Conservation (phyloP, 2,329 filamentous ascomycete genomes). For the Pseudogymnoascus sp. region DNA sequence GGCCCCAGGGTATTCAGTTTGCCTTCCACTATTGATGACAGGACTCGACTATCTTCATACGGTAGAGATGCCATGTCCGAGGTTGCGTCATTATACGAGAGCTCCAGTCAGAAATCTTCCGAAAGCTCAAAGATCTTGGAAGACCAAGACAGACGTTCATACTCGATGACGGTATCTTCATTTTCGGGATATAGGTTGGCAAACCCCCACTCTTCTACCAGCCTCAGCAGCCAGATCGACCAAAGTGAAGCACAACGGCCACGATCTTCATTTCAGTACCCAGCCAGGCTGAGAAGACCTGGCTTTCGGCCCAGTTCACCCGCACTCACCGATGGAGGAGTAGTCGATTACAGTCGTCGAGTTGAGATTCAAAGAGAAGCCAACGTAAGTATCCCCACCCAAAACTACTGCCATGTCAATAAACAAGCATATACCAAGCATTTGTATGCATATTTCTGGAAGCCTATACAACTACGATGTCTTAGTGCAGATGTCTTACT, state of each 20-base stretch:
- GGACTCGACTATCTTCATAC: constrained; percentile 39
- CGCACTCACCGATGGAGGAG: constrained; percentile 27
- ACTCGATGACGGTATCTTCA: constrained; percentile 45
- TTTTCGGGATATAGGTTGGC: constrained; percentile 36
- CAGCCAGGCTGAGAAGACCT: constrained; percentile 47
- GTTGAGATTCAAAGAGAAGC: constrained; percentile 25
- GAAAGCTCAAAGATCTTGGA: constrained; percentile 37
- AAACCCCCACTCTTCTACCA: constrained; percentile 40
- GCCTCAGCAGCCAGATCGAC: constrained; percentile 40
- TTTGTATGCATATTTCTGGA: neutral
- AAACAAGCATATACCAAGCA: neutral
- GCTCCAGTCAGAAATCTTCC: constrained; percentile 39
- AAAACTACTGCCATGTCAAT: neutral
- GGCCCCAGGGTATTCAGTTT: constrained; percentile 21
- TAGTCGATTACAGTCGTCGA: constrained; percentile 25
- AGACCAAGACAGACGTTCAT: constrained; percentile 40
- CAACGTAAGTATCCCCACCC: neutral
- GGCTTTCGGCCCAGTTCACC: constrained; percentile 32
- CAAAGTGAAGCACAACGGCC: constrained; percentile 39
- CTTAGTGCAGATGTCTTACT: neutral
- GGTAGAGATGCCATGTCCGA: constrained; percentile 42
- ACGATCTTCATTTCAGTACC: constrained; percentile 51
- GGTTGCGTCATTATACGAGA: constrained; percentile 47
- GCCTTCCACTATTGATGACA: constrained; percentile 32
- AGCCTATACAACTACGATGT: neutral